Evolutionary conservation across 2,329 filamentous ascomycete species (phyloP).

Genomic region (Cladosporium cucumerinum): DNA sequence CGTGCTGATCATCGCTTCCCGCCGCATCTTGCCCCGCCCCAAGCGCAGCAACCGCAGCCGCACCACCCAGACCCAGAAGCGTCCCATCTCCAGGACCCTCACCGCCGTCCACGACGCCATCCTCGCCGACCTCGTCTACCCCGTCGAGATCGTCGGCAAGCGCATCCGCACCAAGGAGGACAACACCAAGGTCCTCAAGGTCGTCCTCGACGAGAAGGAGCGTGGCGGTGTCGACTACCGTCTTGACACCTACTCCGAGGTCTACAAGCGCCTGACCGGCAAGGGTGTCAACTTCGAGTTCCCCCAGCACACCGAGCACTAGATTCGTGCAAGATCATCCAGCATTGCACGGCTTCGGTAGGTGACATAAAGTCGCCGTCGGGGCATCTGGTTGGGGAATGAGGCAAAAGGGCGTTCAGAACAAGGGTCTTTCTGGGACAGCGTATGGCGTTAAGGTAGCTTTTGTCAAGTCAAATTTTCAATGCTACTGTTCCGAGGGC

Average conservation of each 20-base stretch:
- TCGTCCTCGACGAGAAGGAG: conserved; percentile 99
- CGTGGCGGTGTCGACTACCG: conserved; percentile 98
- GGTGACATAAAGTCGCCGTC: conserved; percentile 14
- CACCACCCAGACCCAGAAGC: conserved; percentile 98
- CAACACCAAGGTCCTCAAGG: conserved; percentile 97
- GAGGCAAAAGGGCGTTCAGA: conserved; percentile 1
- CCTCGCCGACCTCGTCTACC: conserved; percentile 96
- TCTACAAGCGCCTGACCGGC: conserved; percentile 97
- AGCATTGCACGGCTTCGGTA: conserved; percentile 13
- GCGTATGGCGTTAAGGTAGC: conserved; percentile 17
- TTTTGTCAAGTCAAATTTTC: conserved; percentile 16
- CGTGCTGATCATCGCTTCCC: conserved; percentile 97
- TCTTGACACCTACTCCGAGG: conserved; percentile 98
- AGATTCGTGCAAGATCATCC: conserved; percentile 44
- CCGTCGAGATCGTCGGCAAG: conserved; percentile 99
- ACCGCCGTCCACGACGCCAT: conserved; percentile 99
- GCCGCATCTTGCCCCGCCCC: conserved; percentile 96
- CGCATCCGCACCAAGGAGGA: conserved; percentile 98
- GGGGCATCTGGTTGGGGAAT: conserved; percentile 3
- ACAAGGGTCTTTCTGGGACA: conserved; percentile 13
- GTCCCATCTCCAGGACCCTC: conserved; percentile 93
- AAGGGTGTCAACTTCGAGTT: conserved; percentile 98
- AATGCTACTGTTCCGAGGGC: conserved; percentile 18
- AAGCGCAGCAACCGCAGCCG: conserved; percentile 97
- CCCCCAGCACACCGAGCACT: conserved; percentile 86